Percentiles rank a stretch among this genome's conserved stretches.
These are phyloP conservation scores for Lachnellula subtilissima DNA, from an alignment of 2,329 filamentous ascomycete species.

Conservation along the genomic window DNA sequence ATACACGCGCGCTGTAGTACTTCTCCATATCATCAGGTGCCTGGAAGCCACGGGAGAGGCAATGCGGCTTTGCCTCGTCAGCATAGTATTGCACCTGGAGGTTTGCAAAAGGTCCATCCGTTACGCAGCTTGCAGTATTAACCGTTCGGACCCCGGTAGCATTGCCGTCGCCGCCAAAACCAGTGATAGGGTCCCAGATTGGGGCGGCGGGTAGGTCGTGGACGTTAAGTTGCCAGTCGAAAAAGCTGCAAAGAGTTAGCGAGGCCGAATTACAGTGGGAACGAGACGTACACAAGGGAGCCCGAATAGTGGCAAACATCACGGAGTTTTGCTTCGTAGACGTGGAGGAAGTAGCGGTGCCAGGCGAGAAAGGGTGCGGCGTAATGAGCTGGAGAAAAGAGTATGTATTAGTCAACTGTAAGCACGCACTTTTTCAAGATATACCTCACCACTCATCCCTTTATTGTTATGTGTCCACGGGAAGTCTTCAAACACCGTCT, in stretches of 20 bases:
- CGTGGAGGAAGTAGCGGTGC: constrained; percentile 34
- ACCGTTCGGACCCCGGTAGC: constrained; percentile 8
- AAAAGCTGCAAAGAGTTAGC: too few species aligned
- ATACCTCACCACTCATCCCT: too few species aligned
- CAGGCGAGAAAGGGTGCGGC: constrained; percentile 32
- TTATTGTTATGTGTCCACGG: constrained; percentile 24
- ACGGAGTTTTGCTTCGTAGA: constrained; percentile 29
- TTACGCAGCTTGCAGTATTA: constrained; percentile 19
- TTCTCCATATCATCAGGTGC: background rate
- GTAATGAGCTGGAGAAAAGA: constrained; percentile 25
- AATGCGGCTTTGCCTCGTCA: constrained; percentile 17
- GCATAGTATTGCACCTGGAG: constrained; percentile 19
- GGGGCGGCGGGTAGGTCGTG: constrained; percentile 8
- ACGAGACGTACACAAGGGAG: constrained; percentile 26
- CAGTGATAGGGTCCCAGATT: constrained; percentile 15
- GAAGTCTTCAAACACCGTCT: constrained; percentile 33
- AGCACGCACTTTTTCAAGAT: too few species aligned
- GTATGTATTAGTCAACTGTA: too few species aligned
- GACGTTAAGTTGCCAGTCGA: constrained; percentile 34
- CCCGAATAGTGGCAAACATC: constrained; percentile 20
- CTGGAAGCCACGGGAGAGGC: constrained; percentile 26
- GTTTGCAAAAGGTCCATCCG: constrained; percentile 25
- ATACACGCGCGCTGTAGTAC: background rate
- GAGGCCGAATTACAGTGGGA: too few species aligned
- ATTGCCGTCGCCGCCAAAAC: constrained; percentile 32